These are phyloP conservation scores for Candida ficus DNA, from an alignment of 805 yeast genomes.

Conservation along the genomic window DNA sequence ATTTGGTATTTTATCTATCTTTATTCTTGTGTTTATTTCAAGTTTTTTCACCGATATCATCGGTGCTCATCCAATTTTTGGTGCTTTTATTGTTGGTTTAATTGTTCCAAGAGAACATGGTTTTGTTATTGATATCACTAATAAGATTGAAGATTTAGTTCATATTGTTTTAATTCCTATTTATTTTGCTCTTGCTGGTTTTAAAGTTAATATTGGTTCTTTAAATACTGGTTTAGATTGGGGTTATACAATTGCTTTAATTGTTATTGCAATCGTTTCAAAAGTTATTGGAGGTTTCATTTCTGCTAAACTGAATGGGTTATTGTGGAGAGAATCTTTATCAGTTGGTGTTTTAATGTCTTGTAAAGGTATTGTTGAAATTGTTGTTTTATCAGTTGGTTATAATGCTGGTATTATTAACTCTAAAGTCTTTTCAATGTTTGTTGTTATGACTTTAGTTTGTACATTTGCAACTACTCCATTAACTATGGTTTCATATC, in stretches of 20 bases:
- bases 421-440: constrained; percentile 68
- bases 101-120: constrained; percentile 74
- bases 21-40: constrained; percentile 55
- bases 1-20: constrained; percentile 48
- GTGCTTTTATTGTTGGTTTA: constrained; percentile 75
- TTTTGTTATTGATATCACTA: constrained; percentile 63
- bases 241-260: constrained; percentile 70
- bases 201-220: constrained; percentile 61
- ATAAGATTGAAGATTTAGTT: constrained; percentile 73
- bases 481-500: constrained; percentile 55
- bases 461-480: constrained; percentile 82
- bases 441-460: constrained; percentile 75
- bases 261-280: constrained; percentile 61
- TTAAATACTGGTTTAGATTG: constrained; percentile 65
- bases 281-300: constrained; percentile 64
- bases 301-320: constrained; percentile 56
- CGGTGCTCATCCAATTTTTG: constrained; percentile 84
- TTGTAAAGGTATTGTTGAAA: constrained; percentile 84
- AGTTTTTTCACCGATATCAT: constrained; percentile 79
- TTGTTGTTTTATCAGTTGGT: constrained; percentile 73
- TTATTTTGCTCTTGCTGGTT: constrained; percentile 77
- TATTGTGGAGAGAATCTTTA: constrained; percentile 67
- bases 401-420: constrained; percentile 64
- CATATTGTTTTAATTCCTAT: constrained; percentile 68
- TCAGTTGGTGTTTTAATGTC: constrained; percentile 82